Percentiles rank a stretch among this genome's conserved stretches.
phyloP scores from a whole-genome alignment of 2,329 filamentous ascomycete species.

The Rutstroemia sydowiana region DNA sequence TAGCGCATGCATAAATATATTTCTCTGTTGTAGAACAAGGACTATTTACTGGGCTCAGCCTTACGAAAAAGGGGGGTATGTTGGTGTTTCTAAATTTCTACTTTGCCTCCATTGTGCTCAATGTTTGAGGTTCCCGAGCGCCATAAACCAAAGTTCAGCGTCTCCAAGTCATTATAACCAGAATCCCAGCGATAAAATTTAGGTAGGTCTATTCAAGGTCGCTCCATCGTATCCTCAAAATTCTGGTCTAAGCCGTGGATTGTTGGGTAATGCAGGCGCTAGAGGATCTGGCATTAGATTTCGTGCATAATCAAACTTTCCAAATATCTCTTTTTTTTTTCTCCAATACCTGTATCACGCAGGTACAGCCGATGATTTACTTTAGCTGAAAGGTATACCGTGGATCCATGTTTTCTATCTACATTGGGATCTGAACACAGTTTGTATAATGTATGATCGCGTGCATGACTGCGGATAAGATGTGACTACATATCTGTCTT shows the following conservation, averaged over 20 bases:
- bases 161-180: background rate
- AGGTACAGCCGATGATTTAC: background rate
- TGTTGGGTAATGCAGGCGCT: background rate
- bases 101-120: background rate
- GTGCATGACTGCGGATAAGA: background rate
- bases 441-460: background rate
- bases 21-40: no score
- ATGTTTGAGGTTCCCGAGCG: background rate
- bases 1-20: no score
- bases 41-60: no score
- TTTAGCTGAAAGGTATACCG: background rate
- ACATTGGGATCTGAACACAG: background rate
- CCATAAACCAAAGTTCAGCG: background rate
- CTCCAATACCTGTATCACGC: background rate
- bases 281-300: background rate
- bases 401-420: background rate
- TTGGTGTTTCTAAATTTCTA: background rate
- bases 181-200: background rate
- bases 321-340: background rate
- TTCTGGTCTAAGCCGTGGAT: background rate
- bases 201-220: background rate
- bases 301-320: background rate
- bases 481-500: conserved; percentile 2
- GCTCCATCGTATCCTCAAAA: background rate
- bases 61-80: background rate